Evolutionary conservation across 2,329 filamentous ascomycete genomes (phyloP).

Genomic region (Fusarium albidum): DNA sequence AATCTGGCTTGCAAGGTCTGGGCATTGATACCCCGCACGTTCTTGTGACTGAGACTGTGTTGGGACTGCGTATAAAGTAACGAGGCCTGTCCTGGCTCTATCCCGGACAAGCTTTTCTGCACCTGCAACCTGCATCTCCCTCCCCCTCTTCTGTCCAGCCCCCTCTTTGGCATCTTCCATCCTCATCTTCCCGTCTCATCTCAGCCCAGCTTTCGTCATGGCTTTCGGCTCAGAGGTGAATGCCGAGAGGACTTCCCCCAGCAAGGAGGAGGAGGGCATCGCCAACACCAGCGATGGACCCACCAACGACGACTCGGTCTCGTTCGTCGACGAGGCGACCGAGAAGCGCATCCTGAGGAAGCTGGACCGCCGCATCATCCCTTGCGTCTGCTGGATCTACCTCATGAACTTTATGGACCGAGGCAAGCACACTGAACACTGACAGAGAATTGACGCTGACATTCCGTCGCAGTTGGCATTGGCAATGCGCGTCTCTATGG

Average conservation of each 20-base stretch:
- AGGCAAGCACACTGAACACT: not conserved
- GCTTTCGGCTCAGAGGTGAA: not conserved
- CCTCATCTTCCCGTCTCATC: no score
- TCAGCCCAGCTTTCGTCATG: not conserved
- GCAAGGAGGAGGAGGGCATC: constrained; percentile 3
- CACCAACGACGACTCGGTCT: not conserved
- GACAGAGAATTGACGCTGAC: not conserved
- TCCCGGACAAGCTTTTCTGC: no score
- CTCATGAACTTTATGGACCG: constrained; percentile 12
- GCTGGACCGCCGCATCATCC: constrained; percentile 7
- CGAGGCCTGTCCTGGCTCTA: no score
- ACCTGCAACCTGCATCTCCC: no score
- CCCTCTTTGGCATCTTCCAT: no score
- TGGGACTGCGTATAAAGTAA: no score
- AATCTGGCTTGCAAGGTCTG: no score
- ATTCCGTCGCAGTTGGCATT: constrained; percentile 5
- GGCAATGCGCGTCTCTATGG: constrained; percentile 11
- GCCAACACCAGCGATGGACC: constrained; percentile 7
- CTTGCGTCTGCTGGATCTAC: constrained; percentile 12
- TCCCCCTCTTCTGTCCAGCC: no score
- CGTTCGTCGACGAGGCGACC: not conserved
- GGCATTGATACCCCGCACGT: no score
- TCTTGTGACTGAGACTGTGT: no score
- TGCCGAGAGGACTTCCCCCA: not conserved
- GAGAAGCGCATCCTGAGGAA: constrained; percentile 8